Base-by-base conservation (phyloP, 2,329 filamentous ascomycete genomes). In the Monilinia vaccinii-corymbosi region DNA sequence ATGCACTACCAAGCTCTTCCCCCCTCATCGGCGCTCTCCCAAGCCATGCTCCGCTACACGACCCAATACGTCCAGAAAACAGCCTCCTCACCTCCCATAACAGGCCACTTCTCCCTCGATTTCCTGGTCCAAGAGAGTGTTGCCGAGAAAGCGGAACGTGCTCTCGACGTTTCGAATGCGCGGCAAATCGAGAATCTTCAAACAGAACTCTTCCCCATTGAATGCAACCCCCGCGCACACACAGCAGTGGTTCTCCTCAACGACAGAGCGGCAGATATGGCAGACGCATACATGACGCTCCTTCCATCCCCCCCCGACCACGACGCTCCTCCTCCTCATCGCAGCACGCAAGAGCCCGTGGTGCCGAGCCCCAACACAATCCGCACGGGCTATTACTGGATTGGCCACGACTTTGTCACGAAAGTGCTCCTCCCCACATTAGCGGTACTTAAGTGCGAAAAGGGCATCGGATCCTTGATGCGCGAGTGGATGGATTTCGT, bases 171-270 rank as follows among this genome's bases (percentile, higher is more conserved):
- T 25, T 57, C 36, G 62, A 7, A 31, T 5, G 9, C n/a, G n/a
- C n/a, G 2, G 3, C 31, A 45, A 25, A 55, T 62, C 1, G 46
- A 60, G 32, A 68, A 63, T 46, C 71, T 66, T 44, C 73, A 48
- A 71, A 73, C n/a, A 66, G 77, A 64, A 32, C 70, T 89, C 1
- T 86, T 83, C 64, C 84, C 85, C 0, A 89, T 89, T 60, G 86
- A 89, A 68, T 89, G 86, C 68, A 89, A 89, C 60, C 86, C 86
- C 0, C 76, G 86, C 16, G 83, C 82, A 0, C 86, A 89, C 66
- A 89, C 86, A 0, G 86, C 86, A 0, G 80, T 86, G 0, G 76
- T 83, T 1, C 73, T 89, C 0, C 87, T 89, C 69, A 74, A 74
- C 4, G 67, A 71, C 2, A 71, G 75, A n/a, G 73, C 74, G 25